These are phyloP conservation scores for Dioscorea cayenensis DNA, from an alignment of 116 monocot genomes.

Conservation along the genomic window DNA sequence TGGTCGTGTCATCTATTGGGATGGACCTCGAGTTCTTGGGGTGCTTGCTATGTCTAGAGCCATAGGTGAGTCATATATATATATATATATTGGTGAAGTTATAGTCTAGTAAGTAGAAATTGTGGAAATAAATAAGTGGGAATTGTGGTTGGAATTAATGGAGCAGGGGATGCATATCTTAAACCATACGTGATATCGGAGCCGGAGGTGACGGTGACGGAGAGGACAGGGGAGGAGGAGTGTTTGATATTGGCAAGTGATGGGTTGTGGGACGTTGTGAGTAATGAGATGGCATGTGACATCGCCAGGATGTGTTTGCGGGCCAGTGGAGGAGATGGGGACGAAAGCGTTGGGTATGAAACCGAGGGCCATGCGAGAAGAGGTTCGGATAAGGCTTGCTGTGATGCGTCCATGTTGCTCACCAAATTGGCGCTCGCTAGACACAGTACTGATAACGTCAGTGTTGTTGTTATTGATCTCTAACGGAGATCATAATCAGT, in stretches of 20 bases:
- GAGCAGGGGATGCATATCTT: conserved; percentile 52
- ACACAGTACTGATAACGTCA: conserved; percentile 58
- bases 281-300: conserved; percentile 63
- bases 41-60: conserved; percentile 88
- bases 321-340: background rate
- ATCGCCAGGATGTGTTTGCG: conserved; percentile 58
- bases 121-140: background rate
- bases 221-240: conserved; percentile 9
- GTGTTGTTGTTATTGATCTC: conserved; percentile 73
- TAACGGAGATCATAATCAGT: conserved; percentile 12
- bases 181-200: conserved; percentile 58
- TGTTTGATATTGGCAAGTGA: conserved; percentile 14
- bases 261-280: conserved; percentile 36
- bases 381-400: conserved; percentile 33
- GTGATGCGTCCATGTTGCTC: conserved; percentile 60
- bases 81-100: background rate
- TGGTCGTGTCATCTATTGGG: conserved; percentile 81
- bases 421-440: conserved; percentile 70
- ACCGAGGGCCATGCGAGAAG: background rate
- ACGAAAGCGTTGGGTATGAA: background rate
- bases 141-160: background rate
- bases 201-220: conserved; percentile 9
- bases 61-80: conserved; percentile 35
- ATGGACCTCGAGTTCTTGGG: conserved; percentile 64
- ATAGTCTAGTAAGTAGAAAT: no score